Conservation (phyloP, 441 rosid genomes). For the Erodium chrysanthum region DNA sequence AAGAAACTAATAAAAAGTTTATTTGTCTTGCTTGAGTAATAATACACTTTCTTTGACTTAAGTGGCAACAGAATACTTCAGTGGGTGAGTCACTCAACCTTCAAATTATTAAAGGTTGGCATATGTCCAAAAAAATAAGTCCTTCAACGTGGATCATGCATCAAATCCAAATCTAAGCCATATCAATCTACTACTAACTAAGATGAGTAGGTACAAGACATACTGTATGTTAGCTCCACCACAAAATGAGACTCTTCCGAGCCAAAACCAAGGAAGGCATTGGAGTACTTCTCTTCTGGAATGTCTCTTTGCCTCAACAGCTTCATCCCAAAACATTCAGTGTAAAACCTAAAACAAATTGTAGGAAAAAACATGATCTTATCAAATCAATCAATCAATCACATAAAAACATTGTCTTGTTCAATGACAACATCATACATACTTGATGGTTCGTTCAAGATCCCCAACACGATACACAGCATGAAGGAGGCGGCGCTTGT, state of each 20-base stretch:
- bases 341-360: slow-evolving; percentile 54
- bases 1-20: not conserved
- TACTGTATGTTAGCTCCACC: slow-evolving; percentile 84
- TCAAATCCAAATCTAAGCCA: not conserved
- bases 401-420: not conserved
- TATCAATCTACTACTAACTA: not conserved
- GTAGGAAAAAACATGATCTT: not conserved
- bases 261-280: slow-evolving; percentile 92
- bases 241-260: slow-evolving; percentile 69
- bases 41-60: too few species aligned
- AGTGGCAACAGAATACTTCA: too few species aligned
- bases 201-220: slow-evolving; percentile 8
- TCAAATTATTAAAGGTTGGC: not conserved
- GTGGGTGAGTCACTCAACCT: not conserved
- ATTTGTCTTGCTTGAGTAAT: too few species aligned
- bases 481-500: slow-evolving; percentile 74
- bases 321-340: slow-evolving; percentile 93
- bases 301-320: slow-evolving; percentile 79
- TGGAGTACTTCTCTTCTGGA: slow-evolving; percentile 85
- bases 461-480: slow-evolving; percentile 90
- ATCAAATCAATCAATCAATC: not conserved
- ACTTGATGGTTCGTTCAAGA: slow-evolving; percentile 84
- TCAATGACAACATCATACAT: not conserved
- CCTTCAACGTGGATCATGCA: too few species aligned
- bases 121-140: not conserved